Base-by-base conservation (phyloP, 345 rosid genomes). In the Abelmoschus esculentus region DNA sequence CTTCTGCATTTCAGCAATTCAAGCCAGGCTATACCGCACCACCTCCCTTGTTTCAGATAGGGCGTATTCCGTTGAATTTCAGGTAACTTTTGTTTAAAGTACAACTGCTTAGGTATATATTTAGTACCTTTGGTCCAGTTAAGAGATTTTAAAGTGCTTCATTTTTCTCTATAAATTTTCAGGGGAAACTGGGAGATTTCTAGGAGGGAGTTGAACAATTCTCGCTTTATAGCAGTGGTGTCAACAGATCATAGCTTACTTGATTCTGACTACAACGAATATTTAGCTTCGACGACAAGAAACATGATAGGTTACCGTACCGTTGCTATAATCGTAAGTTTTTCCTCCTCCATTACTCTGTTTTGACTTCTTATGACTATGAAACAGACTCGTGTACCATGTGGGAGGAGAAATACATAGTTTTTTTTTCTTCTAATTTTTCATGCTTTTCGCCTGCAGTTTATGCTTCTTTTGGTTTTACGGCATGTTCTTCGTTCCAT, bases 21-120 rank as follows among this genome's bases (percentile, higher is more conserved):
- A 84, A 79, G 83, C 97, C 97, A 36, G 97, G 84, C 22, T 93
- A 93, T 70, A 90, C 96, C 9, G 91, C 97, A 4, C 97, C 97
- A 1, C 81, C 97, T 9, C 96, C 96, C 1, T 70, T 89, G 80
- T 82, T 89, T 75, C 97, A 86, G 60, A 67, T 90, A 42, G 88
- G 91, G 49, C 86, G 81, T 32, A 80, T 90, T 78, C 98, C 98
- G 56, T 70, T 89, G 80, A 85, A 80, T 81, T 85, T 90, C 80
- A 85, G 98, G 90, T 89, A 75, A 52, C 5, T 36, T 55, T 9
- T 54, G 10, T 65, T 3, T 18, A 19, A 22, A 22, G 26, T 22
- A 22, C 26, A 22, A 22, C 26, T 17, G 11, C 3, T 17, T n/a
- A 18, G 22, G 28, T 5, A 1, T 52, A 34, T 28, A 4, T 40